phyloP scores from a whole-genome alignment of 2,329 filamentous ascomycete genomes.

The Beauveria medogensis region DNA sequence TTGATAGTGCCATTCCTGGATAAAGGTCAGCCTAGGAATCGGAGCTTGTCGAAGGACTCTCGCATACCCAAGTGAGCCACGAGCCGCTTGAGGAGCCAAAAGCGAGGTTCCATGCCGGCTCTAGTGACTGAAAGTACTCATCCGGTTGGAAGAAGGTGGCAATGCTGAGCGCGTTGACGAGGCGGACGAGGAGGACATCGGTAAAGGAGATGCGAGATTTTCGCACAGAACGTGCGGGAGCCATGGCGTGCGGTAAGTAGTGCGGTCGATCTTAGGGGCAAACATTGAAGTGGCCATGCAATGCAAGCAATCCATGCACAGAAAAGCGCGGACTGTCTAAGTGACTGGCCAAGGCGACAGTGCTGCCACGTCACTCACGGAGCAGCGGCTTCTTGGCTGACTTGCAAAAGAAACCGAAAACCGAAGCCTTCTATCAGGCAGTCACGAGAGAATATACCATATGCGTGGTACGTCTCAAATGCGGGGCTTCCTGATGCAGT shows the following conservation, averaged over 20 bases:
- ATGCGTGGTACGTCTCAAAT: background rate
- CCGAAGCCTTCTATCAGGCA: background rate
- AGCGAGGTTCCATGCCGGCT: conserved; percentile 84
- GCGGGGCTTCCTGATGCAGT: background rate
- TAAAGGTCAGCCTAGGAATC: conserved; percentile 12
- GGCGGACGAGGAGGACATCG: conserved; percentile 57
- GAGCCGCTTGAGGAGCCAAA: conserved; percentile 72
- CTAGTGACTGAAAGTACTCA: conserved; percentile 92
- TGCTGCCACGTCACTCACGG: background rate
- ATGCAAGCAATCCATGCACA: background rate
- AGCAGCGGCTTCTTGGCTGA: background rate
- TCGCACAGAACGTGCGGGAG: background rate
- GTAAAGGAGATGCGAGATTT: conserved; percentile 20
- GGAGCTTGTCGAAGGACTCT: background rate
- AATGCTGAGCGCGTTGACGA: conserved; percentile 70
- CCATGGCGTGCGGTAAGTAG: background rate
- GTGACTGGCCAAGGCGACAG: background rate
- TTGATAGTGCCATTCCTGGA: conserved; percentile 82
- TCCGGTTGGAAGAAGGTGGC: conserved; percentile 96
- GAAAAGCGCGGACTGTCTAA: background rate
- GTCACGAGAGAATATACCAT: background rate
- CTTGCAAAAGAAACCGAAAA: too few relatives aligned
- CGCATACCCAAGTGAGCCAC: conserved; percentile 89
- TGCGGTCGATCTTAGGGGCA: background rate
- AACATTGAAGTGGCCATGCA: background rate